phyloP scores from a whole-genome alignment of 2,329 filamentous ascomycete genomes.

The Ophiostoma quercus region DNA sequence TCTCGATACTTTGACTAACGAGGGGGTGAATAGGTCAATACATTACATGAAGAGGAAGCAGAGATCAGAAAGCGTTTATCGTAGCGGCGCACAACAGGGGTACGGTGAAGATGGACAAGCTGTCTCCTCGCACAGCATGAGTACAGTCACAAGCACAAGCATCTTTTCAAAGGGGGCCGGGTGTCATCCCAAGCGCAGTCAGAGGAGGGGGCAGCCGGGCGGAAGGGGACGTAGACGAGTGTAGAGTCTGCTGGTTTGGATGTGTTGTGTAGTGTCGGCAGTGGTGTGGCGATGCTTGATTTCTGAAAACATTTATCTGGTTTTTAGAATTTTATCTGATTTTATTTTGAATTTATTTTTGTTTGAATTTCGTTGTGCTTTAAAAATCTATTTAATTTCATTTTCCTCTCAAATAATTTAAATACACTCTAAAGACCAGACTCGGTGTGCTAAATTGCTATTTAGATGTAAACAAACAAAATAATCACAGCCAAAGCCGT shows the following conservation, averaged over 20 bases:
- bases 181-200: constrained; percentile 6
- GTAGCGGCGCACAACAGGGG: not conserved
- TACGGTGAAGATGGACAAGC: not conserved
- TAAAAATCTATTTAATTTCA: no score
- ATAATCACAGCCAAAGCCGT: no score
- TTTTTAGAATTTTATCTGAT: not conserved
- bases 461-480: no score
- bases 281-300: not conserved
- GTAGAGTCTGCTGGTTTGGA: not conserved
- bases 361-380: no score
- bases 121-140: constrained; percentile 25
- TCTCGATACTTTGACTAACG: not conserved
- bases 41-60: not conserved
- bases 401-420: no score
- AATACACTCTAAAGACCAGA: no score
- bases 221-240: not conserved
- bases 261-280: not conserved
- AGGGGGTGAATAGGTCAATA: not conserved
- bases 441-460: no score
- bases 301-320: not conserved
- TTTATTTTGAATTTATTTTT: no score
- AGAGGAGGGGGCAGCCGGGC: not conserved
- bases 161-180: constrained; percentile 11
- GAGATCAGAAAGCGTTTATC: no score
- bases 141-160: constrained; percentile 21